phyloP scores from a whole-genome alignment of 805 yeast species.

The Clavispora fructus region DNA sequence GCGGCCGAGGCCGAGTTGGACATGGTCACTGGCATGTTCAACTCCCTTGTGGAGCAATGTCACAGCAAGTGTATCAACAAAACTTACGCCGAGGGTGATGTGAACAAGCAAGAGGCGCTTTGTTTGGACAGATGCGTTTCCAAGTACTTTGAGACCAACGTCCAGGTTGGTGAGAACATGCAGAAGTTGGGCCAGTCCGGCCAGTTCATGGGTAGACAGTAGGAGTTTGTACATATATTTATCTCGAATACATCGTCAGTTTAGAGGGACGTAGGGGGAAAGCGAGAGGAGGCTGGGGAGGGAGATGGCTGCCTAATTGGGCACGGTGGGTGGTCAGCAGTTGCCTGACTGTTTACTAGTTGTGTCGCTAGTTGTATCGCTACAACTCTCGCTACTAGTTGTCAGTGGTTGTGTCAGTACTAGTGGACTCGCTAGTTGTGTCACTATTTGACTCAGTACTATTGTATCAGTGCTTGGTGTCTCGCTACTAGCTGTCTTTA shows the following conservation, averaged over 20 bases:
- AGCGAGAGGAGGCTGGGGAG: no score
- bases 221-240: slow-evolving; percentile 2
- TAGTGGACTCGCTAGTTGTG: no score
- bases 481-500: no score
- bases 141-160: slow-evolving; percentile 90
- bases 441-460: no score
- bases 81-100: slow-evolving; percentile 64
- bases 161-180: slow-evolving; percentile 81
- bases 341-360: no score
- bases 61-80: slow-evolving; percentile 76
- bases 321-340: no score
- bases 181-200: slow-evolving; percentile 44
- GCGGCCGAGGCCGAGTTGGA: slow-evolving; percentile 98
- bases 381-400: no score
- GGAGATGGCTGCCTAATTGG: no score
- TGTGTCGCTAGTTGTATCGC: no score
- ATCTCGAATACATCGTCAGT: neutral
- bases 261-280: neutral
- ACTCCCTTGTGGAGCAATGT: slow-evolving; percentile 81
- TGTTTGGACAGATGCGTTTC: slow-evolving; percentile 96
- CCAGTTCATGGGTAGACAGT: slow-evolving; percentile 42
- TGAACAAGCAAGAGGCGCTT: slow-evolving; percentile 73
- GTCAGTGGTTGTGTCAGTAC: no score
- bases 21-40: slow-evolving; percentile 97
- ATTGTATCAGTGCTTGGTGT: no score